Conservation (phyloP, 2,329 filamentous ascomycete species). For the Penicillium sp. region DNA sequence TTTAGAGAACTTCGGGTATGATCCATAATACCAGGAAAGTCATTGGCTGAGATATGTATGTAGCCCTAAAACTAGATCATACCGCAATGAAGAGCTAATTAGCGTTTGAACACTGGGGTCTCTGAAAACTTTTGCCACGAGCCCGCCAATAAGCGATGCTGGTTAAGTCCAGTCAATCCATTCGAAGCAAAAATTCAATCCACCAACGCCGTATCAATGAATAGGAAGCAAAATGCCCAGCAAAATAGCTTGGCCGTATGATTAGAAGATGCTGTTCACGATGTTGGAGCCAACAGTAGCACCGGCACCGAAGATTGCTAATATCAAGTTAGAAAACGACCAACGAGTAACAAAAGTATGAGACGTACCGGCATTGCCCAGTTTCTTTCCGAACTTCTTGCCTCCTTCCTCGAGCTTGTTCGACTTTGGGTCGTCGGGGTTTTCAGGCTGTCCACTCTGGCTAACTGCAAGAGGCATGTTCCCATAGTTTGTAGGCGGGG, state of each 20-base stretch:
- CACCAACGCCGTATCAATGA: constrained; percentile 37
- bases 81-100: neutral
- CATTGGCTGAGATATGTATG: neutral
- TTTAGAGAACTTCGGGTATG: neutral
- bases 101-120: neutral
- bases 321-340: constrained; percentile 29
- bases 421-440: constrained; percentile 43
- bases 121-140: neutral
- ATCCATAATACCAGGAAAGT: neutral
- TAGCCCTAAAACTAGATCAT: neutral
- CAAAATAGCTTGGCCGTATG: constrained; percentile 1
- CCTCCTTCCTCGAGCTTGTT: constrained; percentile 71
- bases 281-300: constrained; percentile 87
- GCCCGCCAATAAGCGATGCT: neutral
- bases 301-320: constrained; percentile 87
- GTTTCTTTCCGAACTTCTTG: constrained; percentile 96
- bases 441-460: constrained; percentile 49
- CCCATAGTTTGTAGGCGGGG: constrained; percentile 44
- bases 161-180: neutral
- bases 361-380: constrained; percentile 63
- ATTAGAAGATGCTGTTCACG: constrained; percentile 84
- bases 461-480: constrained; percentile 75
- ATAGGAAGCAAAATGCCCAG: neutral
- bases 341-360: neutral
- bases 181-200: constrained; percentile 16